phyloP scores from a whole-genome alignment of 73 alveolate species.

The Tetrahymena thermophila region DNA sequence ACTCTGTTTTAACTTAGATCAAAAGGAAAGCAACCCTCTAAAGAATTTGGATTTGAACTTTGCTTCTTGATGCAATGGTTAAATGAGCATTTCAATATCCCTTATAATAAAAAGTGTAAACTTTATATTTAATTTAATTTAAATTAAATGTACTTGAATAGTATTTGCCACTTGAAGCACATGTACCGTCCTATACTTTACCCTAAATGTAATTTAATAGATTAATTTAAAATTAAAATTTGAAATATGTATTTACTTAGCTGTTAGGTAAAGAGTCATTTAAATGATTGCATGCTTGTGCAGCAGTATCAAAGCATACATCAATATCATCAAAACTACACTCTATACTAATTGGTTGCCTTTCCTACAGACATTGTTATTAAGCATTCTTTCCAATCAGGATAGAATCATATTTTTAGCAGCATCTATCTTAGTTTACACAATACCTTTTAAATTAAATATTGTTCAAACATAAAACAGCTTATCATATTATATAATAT shows the following conservation, averaged over 20 bases:
- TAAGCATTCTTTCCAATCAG: not conserved
- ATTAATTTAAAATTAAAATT: not conserved
- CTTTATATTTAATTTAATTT: not conserved
- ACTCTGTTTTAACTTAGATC: not conserved
- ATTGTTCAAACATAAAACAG: not conserved
- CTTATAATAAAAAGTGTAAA: not conserved
- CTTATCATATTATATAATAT: no score
- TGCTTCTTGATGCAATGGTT: not conserved
- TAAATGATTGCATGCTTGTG: not conserved
- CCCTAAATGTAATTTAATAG: not conserved
- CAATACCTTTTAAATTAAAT: not conserved
- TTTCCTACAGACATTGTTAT: not conserved
- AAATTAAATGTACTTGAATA: not conserved
- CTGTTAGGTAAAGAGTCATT: not conserved
- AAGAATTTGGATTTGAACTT: not conserved
- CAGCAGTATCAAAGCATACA: not conserved
- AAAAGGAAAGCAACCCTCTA: not conserved
- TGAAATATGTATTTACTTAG: not conserved
- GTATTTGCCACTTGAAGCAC: not conserved
- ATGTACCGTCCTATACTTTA: not conserved
- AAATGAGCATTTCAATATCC: not conserved
- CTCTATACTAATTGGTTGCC: not conserved
- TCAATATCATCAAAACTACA: not conserved
- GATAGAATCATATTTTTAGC: not conserved
- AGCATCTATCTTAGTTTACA: not conserved